Evolutionary conservation across 768 basidiomycete genomes (phyloP).

Genomic region (Tulasnella sp.): DNA sequence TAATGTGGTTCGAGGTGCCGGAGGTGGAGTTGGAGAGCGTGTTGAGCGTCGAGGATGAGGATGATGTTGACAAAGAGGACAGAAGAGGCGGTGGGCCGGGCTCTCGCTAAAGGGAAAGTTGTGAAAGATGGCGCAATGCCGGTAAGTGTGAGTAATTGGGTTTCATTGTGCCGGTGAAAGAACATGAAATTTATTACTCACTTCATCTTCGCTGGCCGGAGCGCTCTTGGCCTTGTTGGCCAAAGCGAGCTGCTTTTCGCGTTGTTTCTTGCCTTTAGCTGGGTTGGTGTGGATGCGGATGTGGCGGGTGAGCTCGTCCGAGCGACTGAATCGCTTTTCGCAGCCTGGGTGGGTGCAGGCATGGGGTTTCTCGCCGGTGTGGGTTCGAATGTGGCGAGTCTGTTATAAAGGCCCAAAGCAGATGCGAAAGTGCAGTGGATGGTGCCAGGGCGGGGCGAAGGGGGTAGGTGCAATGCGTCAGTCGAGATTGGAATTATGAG

Average conservation of each 20-base stretch:
- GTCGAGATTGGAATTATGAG: conserved; percentile 29
- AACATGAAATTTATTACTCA: conserved; percentile 41
- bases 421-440: neutral
- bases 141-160: neutral
- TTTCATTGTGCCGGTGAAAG: neutral
- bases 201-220: conserved; percentile 57
- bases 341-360: conserved; percentile 88
- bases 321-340: conserved; percentile 96
- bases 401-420: too few relatives aligned
- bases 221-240: conserved; percentile 38
- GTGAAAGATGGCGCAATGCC: neutral
- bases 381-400: conserved; percentile 97
- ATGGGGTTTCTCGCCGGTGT: conserved; percentile 98
- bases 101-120: neutral
- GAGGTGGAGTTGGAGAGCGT: conserved; percentile 1
- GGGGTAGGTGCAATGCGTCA: conserved; percentile 31
- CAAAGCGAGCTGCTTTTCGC: conserved; percentile 61
- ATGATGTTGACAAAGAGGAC: conserved; percentile 20
- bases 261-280: conserved; percentile 47
- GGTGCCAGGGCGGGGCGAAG: neutral
- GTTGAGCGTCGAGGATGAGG: conserved; percentile 22
- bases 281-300: conserved; percentile 70
- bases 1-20: conserved; percentile 32
- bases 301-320: conserved; percentile 97
- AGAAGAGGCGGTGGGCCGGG: conserved; percentile 7